Percentiles rank a stretch among this genome's conserved stretches.
phyloP scores from a whole-genome alignment of 495 filamentous ascomycete genomes.

The Penicillium fimorum region DNA sequence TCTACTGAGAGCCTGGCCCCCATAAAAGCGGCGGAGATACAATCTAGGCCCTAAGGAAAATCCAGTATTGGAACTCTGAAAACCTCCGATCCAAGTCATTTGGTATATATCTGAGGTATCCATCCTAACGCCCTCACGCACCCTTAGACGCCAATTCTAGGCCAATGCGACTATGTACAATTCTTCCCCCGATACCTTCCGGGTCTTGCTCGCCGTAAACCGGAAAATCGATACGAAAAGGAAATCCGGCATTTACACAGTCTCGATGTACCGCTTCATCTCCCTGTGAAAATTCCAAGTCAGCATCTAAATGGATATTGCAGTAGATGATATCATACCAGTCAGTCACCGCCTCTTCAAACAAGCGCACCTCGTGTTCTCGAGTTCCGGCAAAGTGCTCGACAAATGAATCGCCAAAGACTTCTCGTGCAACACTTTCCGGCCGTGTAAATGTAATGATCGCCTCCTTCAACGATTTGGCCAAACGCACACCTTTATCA shows the following conservation, averaged over 20 bases:
- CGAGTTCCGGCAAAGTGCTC: constrained; percentile 92
- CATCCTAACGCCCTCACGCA: not conserved
- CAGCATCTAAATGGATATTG: constrained; percentile 11
- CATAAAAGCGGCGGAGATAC: too few relatives aligned
- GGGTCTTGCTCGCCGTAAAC: not conserved
- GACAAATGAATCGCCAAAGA: constrained; percentile 92
- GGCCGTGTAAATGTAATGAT: constrained; percentile 68
- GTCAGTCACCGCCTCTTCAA: constrained; percentile 94
- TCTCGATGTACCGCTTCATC: constrained; percentile 52
- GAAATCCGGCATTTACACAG: constrained; percentile 28
- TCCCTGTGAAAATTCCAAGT: constrained; percentile 36
- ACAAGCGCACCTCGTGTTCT: constrained; percentile 84
- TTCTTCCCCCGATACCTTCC: not conserved
- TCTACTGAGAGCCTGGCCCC: too few relatives aligned
- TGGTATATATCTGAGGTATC: not conserved
- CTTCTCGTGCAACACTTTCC: constrained; percentile 82
- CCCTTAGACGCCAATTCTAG: not conserved
- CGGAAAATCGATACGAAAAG: not conserved
- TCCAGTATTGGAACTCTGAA: not conserved
- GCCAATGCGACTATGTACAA: constrained; percentile 6
- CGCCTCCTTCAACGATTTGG: constrained; percentile 80
- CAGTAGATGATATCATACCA: constrained; percentile 55
- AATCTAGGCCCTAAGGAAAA: too few relatives aligned
- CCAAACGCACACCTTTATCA: constrained; percentile 64
- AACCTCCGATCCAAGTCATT: not conserved